Evolutionary conservation across 2,329 filamentous ascomycete species (phyloP).

Genomic region (Neocucurbitaria cava): DNA sequence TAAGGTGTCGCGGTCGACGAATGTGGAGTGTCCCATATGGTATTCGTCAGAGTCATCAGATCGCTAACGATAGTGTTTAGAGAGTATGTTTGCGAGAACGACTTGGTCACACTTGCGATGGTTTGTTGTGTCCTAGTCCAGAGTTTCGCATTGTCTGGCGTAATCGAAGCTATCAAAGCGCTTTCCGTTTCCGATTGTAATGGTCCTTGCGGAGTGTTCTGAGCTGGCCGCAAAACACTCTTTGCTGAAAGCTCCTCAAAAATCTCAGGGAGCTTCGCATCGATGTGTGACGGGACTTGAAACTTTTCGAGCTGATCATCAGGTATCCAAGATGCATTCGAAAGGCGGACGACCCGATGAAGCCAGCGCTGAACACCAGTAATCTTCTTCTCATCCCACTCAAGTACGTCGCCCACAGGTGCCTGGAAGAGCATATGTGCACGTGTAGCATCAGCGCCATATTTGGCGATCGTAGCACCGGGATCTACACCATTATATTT

Average conservation of each 20-base stretch:
- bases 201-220: background rate
- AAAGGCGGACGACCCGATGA: conserved; percentile 67
- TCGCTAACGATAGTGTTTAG: conserved; percentile 86
- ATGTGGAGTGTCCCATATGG: conserved; percentile 41
- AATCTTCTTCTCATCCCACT: conserved; percentile 88
- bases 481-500: conserved; percentile 93
- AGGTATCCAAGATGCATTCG: conserved; percentile 31
- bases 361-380: conserved; percentile 84
- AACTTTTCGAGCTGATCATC: conserved; percentile 32
- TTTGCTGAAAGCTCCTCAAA: conserved; percentile 16
- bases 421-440: conserved; percentile 91
- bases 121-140: conserved; percentile 73
- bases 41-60: conserved; percentile 81
- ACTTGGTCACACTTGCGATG: conserved; percentile 70
- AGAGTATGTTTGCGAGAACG: conserved; percentile 74
- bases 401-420: conserved; percentile 80
- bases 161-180: conserved; percentile 16
- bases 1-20: conserved; percentile 47
- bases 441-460: conserved; percentile 83
- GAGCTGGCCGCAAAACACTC: conserved; percentile 4
- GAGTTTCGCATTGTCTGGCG: conserved; percentile 52
- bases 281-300: conserved; percentile 28
- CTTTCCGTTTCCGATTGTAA: background rate
- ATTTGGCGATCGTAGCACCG: conserved; percentile 70
- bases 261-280: conserved; percentile 29